These are phyloP conservation scores for Apiospora sp. DNA, from an alignment of 2,329 filamentous ascomycete genomes.

Conservation along the genomic window DNA sequence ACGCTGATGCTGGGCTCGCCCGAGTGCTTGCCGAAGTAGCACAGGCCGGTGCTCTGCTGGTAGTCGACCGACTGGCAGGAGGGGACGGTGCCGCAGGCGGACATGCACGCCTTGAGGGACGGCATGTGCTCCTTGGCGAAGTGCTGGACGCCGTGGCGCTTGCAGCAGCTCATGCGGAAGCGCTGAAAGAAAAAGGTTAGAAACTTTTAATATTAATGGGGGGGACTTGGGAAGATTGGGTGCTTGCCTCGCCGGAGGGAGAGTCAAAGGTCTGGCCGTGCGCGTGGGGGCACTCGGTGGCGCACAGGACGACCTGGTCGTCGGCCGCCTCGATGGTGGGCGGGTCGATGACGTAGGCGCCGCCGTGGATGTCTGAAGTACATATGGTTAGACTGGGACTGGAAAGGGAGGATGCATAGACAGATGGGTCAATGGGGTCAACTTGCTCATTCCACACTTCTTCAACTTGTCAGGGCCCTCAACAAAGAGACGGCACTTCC, in stretches of 20 bases:
- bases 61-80: slow-evolving; percentile 19
- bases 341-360: background rate
- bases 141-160: background rate
- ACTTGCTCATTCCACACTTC: background rate
- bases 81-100: background rate
- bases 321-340: background rate
- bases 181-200: too few species aligned
- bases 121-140: slow-evolving; percentile 14
- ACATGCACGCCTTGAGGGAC: slow-evolving; percentile 9
- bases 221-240: background rate
- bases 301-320: background rate
- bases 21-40: slow-evolving; percentile 24
- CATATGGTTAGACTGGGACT: background rate
- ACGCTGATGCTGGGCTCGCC: slow-evolving; percentile 14
- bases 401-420: too few species aligned
- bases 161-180: slow-evolving; percentile 20
- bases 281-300: background rate
- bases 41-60: background rate
- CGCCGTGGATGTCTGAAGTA: background rate
- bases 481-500: background rate
- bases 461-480: background rate
- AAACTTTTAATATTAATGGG: too few species aligned
- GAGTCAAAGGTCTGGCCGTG: slow-evolving; percentile 4
- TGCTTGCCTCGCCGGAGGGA: slow-evolving; percentile 53
- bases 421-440: background rate